Conservation (phyloP, 768 basidiomycete genomes). For the Lentinula sp. region DNA sequence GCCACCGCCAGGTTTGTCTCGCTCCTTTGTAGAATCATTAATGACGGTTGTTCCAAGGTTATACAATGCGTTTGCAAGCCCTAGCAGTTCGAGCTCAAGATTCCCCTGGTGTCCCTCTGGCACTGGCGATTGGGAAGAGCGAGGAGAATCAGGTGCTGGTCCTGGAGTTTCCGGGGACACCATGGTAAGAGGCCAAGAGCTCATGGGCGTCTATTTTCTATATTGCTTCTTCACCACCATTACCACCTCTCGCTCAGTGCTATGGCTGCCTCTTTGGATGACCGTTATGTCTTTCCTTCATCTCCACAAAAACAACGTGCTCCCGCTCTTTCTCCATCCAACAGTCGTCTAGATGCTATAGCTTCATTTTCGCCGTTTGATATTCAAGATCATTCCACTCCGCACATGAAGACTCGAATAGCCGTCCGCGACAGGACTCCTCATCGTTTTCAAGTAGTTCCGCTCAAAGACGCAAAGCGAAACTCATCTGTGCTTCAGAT, state of each 20-base stretch:
- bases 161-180: conserved; percentile 8
- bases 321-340: not conserved
- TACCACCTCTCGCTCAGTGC: not conserved
- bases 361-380: not conserved
- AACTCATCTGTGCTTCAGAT: not conserved
- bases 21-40: conserved; percentile 77
- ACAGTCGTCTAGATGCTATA: not conserved
- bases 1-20: conserved; percentile 59
- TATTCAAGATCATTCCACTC: not conserved
- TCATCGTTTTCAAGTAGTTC: conserved; percentile 37
- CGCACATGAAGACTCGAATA: conserved; percentile 35
- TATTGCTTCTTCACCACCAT: not conserved
- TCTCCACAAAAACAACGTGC: not conserved
- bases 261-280: not conserved
- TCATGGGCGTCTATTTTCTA: not conserved
- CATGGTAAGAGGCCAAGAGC: not conserved
- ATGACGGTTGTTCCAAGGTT: conserved; percentile 81
- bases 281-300: not conserved
- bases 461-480: conserved; percentile 16
- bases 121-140: conserved; percentile 67
- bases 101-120: conserved; percentile 68
- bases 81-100: conserved; percentile 68
- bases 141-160: conserved; percentile 59
- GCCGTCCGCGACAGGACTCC: conserved; percentile 37
- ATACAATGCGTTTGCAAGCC: conserved; percentile 71